A percentile compares a stretch with the other conserved stretches of the same genome.
These are phyloP conservation scores for Dendrobium huoshanense DNA, from an alignment of 106 monocot genomes.

Conservation along the genomic window DNA sequence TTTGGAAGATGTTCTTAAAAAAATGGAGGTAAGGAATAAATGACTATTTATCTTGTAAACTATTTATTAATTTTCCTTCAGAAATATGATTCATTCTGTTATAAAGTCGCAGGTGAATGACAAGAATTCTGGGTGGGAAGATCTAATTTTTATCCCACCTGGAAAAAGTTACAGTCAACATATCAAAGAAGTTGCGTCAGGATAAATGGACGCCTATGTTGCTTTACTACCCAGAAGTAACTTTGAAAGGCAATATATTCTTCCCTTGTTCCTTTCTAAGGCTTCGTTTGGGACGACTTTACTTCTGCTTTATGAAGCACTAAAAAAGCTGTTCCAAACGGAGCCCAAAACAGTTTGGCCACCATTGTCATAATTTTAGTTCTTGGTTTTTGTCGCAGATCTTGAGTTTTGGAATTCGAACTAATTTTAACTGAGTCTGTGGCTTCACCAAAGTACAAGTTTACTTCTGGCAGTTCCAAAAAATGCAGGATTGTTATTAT, in stretches of 20 bases:
- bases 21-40: constrained; percentile 75
- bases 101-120: constrained; percentile 63
- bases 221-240: neutral
- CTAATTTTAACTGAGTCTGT: too few species aligned
- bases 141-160: constrained; percentile 92
- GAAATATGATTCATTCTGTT: neutral
- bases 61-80: neutral
- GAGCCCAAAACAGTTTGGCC: neutral
- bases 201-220: constrained; percentile 9
- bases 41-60: neutral
- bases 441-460: too few species aligned
- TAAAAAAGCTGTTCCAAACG: too few species aligned
- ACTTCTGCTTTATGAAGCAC: too few species aligned
- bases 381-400: neutral
- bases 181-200: constrained; percentile 69
- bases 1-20: constrained; percentile 92
- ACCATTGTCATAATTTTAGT: neutral
- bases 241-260: neutral
- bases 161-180: constrained; percentile 80
- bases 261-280: neutral
- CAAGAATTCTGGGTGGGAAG: constrained; percentile 93
- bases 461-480: too few species aligned
- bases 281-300: too few species aligned
- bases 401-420: too few species aligned
- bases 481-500: too few species aligned